phyloP scores from a whole-genome alignment of 192 early-diverging fungal species.

The Haplosporangium gracile region DNA sequence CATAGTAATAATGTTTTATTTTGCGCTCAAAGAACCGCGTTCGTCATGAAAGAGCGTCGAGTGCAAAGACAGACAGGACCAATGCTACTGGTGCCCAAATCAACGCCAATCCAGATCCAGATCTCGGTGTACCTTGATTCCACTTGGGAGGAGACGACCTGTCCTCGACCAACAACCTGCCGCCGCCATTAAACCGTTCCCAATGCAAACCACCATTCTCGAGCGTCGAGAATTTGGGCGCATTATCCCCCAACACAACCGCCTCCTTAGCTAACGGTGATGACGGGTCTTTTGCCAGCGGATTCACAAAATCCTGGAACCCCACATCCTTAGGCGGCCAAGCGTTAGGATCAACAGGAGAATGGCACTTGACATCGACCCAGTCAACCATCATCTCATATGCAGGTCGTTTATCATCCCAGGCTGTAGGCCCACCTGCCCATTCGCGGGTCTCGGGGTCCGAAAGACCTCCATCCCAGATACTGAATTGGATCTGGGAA shows the following conservation, averaged over 20 bases:
- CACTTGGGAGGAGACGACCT: not conserved
- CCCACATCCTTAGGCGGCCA: constrained; percentile 47
- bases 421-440: constrained; percentile 72
- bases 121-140: not conserved
- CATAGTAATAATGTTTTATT: not conserved
- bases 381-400: constrained; percentile 70
- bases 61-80: not conserved
- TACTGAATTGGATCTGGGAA: constrained; percentile 68
- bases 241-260: constrained; percentile 33
- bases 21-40: not conserved
- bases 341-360: constrained; percentile 58
- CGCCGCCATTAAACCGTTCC: constrained; percentile 25
- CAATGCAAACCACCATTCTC: constrained; percentile 44
- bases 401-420: constrained; percentile 40
- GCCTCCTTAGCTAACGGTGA: constrained; percentile 37
- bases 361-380: constrained; percentile 64
- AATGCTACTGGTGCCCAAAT: not conserved
- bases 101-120: not conserved
- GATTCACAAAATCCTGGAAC: constrained; percentile 42
- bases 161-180: constrained; percentile 10
- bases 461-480: constrained; percentile 75
- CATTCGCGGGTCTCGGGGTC: constrained; percentile 67
- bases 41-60: not conserved
- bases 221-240: constrained; percentile 35
- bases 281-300: constrained; percentile 9